A percentile compares a stretch with the other conserved stretches of the same genome.
Evolutionary conservation across 257 asterid species (phyloP).

Genomic region (Scutellaria baicalensis): DNA sequence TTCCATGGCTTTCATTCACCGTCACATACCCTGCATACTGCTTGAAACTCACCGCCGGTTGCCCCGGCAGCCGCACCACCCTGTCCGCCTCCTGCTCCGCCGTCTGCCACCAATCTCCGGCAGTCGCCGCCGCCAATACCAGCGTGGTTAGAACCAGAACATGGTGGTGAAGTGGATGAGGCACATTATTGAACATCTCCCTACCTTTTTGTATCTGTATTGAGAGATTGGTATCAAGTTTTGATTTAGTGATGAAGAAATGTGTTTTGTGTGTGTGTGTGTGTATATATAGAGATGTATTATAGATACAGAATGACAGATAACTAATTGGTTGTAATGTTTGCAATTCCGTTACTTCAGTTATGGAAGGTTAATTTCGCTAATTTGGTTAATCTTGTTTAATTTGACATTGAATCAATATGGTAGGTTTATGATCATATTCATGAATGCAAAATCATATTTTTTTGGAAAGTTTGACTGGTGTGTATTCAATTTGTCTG

Average conservation of each 20-base stretch:
- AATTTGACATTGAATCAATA: no score
- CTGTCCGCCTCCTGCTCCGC: constrained; percentile 48
- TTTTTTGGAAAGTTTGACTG: no score
- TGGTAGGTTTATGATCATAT: no score
- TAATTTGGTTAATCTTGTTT: no score
- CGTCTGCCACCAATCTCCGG: background rate
- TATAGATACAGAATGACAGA: background rate
- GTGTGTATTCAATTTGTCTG: no score
- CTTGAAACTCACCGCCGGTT: constrained; percentile 52
- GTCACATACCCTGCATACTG: constrained; percentile 76
- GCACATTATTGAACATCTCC: background rate
- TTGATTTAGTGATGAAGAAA: background rate
- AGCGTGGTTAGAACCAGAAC: background rate
- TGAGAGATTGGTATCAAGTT: background rate
- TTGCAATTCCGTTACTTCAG: background rate
- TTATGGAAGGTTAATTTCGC: background rate
- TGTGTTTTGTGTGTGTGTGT: background rate
- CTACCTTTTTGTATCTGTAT: background rate
- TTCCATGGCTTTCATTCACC: constrained; percentile 53
- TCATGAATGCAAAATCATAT: no score
- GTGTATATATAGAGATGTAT: background rate
- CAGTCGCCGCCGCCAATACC: background rate
- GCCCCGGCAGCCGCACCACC: constrained; percentile 56
- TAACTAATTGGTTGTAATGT: constrained; percentile 8
- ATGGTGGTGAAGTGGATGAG: background rate